A percentile compares a stretch with the other conserved stretches of the same genome.
phyloP scores from a whole-genome alignment of 768 basidiomycete species.

The Pulveroboletus ravenelii region DNA sequence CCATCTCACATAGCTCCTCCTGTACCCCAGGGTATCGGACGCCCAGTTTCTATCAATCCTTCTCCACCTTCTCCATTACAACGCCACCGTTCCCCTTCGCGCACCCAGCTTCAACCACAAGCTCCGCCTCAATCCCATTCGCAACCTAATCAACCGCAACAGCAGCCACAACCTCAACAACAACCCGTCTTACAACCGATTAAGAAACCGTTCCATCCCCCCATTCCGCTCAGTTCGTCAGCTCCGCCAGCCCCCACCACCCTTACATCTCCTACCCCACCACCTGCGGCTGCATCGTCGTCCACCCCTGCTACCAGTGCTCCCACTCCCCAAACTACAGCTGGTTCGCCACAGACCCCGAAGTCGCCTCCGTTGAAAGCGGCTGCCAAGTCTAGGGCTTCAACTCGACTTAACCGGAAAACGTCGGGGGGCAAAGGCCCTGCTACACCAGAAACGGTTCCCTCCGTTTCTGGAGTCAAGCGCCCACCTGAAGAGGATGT shows the following conservation, averaged over 20 bases:
- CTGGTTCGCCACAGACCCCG: constrained; percentile 59
- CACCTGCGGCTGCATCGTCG: constrained; percentile 39
- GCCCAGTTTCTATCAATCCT: constrained; percentile 30
- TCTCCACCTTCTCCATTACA: constrained; percentile 11
- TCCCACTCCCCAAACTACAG: constrained; percentile 35
- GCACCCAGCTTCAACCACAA: constrained; percentile 4
- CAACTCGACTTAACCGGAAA: constrained; percentile 26
- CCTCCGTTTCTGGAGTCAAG: constrained; percentile 30
- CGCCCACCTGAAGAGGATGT: constrained; percentile 34
- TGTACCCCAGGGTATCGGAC: constrained; percentile 24
- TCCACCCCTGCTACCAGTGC: constrained; percentile 50
- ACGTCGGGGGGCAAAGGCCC: constrained; percentile 31
- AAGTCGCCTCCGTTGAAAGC: constrained; percentile 67
- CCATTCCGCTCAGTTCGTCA: constrained; percentile 24
- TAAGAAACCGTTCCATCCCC: constrained; percentile 15
- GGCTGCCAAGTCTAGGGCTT: constrained; percentile 41
- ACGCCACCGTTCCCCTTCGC: constrained; percentile 5
- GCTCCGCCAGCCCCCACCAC: constrained; percentile 8
- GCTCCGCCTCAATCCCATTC: constrained; percentile 7
- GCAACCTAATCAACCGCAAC: constrained; percentile 8
- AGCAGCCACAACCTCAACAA: constrained; percentile 1
- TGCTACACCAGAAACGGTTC: constrained; percentile 34
- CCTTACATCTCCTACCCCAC: constrained; percentile 38
- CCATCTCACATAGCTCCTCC: constrained; percentile 17
- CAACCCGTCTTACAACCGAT: constrained; percentile 2